Conservation (phyloP, 768 basidiomycete species). For the Phanerochaete sordida region DNA sequence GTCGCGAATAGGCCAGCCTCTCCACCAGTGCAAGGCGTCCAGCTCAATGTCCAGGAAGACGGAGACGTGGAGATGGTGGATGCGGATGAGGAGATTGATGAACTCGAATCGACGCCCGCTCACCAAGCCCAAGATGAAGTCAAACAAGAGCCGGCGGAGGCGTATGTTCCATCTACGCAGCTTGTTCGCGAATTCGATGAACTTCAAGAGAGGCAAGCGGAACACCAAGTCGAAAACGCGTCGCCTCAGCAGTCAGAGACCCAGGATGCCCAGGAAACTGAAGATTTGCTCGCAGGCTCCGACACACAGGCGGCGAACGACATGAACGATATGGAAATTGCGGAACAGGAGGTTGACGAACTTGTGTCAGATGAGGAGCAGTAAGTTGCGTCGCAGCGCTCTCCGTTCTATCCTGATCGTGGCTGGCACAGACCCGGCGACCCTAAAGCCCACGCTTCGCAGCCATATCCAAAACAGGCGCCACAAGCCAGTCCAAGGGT, state of each 20-base stretch:
- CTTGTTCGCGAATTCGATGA: background rate
- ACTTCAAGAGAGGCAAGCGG: background rate
- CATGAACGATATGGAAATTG: background rate
- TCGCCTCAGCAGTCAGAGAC: background rate
- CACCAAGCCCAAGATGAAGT: background rate
- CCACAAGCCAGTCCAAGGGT: background rate
- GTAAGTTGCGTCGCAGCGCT: background rate
- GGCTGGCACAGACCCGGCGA: background rate
- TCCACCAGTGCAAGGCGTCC: background rate
- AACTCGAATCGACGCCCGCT: background rate
- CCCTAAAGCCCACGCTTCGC: background rate
- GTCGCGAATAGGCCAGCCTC: background rate
- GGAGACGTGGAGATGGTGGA: background rate
- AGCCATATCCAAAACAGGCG: background rate
- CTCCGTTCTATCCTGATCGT: background rate
- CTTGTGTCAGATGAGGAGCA: background rate
- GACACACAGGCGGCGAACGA: background rate
- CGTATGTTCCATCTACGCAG: background rate
- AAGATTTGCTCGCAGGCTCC: background rate
- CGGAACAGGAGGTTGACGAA: background rate
- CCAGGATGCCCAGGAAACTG: background rate
- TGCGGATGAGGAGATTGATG: background rate
- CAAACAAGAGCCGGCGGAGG: background rate
- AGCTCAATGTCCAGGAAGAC: background rate
- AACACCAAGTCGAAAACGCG: background rate